These are phyloP conservation scores for Nidula niveotomentosa DNA, from an alignment of 1,284 basidiomycete species.

Conservation along the genomic window DNA sequence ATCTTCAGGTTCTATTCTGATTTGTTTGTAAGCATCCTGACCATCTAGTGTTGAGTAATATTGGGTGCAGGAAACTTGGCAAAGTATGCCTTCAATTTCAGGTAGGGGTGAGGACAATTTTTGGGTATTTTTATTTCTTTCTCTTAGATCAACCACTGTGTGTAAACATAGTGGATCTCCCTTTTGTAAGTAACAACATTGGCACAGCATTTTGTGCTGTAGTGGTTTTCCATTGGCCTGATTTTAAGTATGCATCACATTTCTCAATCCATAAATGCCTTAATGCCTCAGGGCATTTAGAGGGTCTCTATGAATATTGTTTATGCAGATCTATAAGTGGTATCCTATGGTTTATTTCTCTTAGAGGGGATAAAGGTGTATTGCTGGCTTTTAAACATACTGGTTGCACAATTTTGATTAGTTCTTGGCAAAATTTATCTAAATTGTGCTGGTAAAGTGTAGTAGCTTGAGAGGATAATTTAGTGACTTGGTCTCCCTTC, in stretches of 20 bases:
- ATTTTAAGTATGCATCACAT: constrained; percentile 12
- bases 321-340: constrained; percentile 18
- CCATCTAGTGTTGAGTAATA: constrained; percentile 21
- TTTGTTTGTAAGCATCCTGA: constrained; percentile 31
- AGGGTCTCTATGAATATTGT: constrained; percentile 16
- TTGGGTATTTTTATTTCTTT: constrained; percentile 12
- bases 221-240: constrained; percentile 16
- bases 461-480: background rate
- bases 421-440: no score
- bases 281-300: constrained; percentile 16
- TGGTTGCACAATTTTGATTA: constrained; percentile 5
- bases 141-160: constrained; percentile 8
- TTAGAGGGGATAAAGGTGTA: constrained; percentile 16
- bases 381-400: constrained; percentile 11
- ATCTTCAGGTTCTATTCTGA: constrained; percentile 24
- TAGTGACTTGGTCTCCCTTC: constrained; percentile 1
- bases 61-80: constrained; percentile 5
- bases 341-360: constrained; percentile 21
- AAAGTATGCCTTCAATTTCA: constrained; percentile 24
- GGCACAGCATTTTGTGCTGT: constrained; percentile 18
- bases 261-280: constrained; percentile 15
- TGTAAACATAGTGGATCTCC: constrained; percentile 5
- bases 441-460: no score
- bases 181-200: constrained; percentile 24
- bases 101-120: constrained; percentile 14